Conservation (phyloP, 1,284 basidiomycete genomes). For the Apiotrichum sp. region DNA sequence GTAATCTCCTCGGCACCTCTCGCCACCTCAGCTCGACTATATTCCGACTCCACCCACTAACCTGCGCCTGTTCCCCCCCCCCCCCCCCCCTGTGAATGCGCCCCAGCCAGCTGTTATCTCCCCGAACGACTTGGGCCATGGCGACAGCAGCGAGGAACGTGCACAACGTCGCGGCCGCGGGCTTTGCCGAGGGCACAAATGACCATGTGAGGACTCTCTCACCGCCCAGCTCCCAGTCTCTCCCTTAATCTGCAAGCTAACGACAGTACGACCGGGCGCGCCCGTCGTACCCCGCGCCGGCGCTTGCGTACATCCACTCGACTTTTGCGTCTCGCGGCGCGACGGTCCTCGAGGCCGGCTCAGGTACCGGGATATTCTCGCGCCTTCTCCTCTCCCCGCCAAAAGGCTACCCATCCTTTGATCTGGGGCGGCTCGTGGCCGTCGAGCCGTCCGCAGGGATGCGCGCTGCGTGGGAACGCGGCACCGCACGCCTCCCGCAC, state of each 20-base stretch:
- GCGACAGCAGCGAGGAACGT: conserved; percentile 2
- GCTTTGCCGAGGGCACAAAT: conserved; percentile 46
- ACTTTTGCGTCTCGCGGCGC: conserved; percentile 3
- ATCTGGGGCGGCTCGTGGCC: conserved; percentile 34
- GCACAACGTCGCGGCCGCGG: conserved; percentile 35
- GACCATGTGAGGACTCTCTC: conserved; percentile 25
- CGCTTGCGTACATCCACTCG: conserved; percentile 30
- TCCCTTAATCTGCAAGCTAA: neutral
- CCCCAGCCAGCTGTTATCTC: too few species aligned
- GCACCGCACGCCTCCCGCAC: neutral
- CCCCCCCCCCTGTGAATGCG: too few species aligned
- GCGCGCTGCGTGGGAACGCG: conserved; percentile 33
- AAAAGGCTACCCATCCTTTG: conserved; percentile 31
- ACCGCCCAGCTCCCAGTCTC: too few species aligned
- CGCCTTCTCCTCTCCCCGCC: conserved; percentile 43
- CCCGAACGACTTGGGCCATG: too few species aligned
- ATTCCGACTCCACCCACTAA: too few species aligned
- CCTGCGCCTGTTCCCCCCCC: too few species aligned
- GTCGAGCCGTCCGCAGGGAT: conserved; percentile 49
- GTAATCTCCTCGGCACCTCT: too few species aligned
- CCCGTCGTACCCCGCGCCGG: conserved; percentile 45
- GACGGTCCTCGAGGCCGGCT: conserved; percentile 34
- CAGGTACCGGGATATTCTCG: conserved; percentile 49
- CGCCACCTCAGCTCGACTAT: too few species aligned
- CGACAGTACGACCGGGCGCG: conserved; percentile 45